Base-by-base conservation (phyloP, 495 filamentous ascomycete genomes). In the Thermothielavioides terrestris region DNA sequence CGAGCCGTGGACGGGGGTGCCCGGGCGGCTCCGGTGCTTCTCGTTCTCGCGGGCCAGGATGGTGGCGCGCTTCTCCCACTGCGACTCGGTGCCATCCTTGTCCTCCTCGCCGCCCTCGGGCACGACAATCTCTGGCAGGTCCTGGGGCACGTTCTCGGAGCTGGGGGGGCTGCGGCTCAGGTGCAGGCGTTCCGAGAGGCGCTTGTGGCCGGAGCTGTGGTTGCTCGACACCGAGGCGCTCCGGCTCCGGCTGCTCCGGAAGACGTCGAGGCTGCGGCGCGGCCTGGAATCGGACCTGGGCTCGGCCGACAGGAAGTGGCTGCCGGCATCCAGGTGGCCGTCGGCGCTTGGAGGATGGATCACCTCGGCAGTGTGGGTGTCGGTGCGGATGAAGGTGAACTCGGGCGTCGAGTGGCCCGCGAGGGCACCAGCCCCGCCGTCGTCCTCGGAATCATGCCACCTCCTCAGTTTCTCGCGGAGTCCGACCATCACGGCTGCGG, bases 1-100 rank as follows among this genome's bases (percentile, higher is more conserved):
- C 45, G 43, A 52, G 35, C 55, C 54, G 28, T 56, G 52, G 25
- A 56, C 44, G 46, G 66, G 62, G 25, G 59, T 67, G 14, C 45
- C 45, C 8, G 69, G 65, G 8, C 72, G 68, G 56, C 60, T 75
- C 54, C 67, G 68, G 46, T 64, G 57, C 49, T 62, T 67, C 50
- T 74, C 71, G 65, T 85, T 90, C 38, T 74, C 73, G 61, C 79
- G 75, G 28, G 87, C 90, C 48, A 95, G 70, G 49, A 92, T 79
- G 36, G 89, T 94, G 15, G 91, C 91, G 42, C 89, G 72, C 66
- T 88, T 82, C 75, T 95, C 91, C 91, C 90, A 97, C 55, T 75
- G 71, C 42, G 58, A 56, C 60, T 76, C 71, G 49, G 54, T 52
- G 37, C 58, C 59, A 11, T 65, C 68, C 58, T 70, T 67, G 54